Evolutionary conservation across 1,284 basidiomycete species (phyloP).

Genomic region (Porodaedalea pini): DNA sequence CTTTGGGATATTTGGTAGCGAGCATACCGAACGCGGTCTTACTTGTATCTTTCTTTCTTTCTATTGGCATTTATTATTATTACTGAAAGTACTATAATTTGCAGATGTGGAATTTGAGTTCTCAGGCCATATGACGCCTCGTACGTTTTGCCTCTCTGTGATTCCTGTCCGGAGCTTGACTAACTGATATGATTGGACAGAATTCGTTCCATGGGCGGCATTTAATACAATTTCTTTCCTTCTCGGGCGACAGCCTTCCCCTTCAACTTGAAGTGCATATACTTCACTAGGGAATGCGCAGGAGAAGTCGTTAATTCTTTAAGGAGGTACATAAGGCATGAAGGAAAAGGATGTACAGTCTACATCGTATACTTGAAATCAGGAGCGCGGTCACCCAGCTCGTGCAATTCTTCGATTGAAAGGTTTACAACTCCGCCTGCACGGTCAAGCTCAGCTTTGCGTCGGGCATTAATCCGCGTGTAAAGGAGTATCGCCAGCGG

Average conservation of each 20-base stretch:
- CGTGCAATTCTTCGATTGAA: constrained; percentile 40
- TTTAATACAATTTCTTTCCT: constrained; percentile 48
- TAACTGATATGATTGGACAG: constrained; percentile 29
- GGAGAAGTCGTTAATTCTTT: not conserved
- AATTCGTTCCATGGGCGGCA: constrained; percentile 58
- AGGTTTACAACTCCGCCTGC: constrained; percentile 36
- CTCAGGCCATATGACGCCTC: constrained; percentile 59
- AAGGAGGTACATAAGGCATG: not conserved
- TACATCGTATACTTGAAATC: constrained; percentile 58
- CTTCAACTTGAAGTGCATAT: constrained; percentile 33
- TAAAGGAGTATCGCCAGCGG: constrained; percentile 51
- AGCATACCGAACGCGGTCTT: constrained; percentile 35
- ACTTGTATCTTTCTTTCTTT: constrained; percentile 29
- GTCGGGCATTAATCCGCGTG: constrained; percentile 47
- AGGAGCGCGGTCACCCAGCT: constrained; percentile 60
- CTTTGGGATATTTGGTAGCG: constrained; percentile 35
- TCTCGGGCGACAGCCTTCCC: constrained; percentile 47
- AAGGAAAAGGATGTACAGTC: too few species aligned
- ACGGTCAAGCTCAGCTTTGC: constrained; percentile 27
- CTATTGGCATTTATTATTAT: constrained; percentile 3
- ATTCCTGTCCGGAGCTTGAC: not conserved
- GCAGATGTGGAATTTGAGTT: constrained; percentile 53
- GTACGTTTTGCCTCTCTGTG: constrained; percentile 31
- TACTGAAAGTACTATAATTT: too few species aligned
- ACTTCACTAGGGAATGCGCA: not conserved